Evolutionary conservation across 352 stramenopile species (phyloP).

Genomic region (Phytophthora ohioensis): DNA sequence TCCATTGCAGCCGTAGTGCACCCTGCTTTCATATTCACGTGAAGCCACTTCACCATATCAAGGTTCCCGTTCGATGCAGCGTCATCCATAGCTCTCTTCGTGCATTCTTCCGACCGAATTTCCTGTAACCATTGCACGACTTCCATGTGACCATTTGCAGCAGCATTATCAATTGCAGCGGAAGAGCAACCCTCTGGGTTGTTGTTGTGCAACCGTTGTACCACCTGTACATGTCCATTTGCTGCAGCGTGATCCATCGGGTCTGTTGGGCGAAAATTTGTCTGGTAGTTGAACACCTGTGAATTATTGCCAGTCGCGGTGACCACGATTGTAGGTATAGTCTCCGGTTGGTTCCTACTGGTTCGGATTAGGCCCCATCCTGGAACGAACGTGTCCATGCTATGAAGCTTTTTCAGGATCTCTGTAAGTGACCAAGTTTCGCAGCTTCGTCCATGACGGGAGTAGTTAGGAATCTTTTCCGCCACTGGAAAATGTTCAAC

Average conservation of each 20-base stretch:
- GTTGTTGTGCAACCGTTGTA: not conserved
- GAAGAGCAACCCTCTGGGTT: not conserved
- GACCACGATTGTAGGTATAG: not conserved
- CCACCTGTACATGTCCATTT: no score
- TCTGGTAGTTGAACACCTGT: no score
- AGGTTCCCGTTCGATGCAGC: constrained; percentile 7
- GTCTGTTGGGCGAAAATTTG: no score
- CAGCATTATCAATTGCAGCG: constrained; percentile 3
- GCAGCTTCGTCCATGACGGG: not conserved
- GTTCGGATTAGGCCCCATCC: no score
- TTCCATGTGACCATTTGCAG: constrained; percentile 5
- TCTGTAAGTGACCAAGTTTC: not conserved
- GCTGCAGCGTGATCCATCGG: no score
- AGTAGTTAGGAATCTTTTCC: not conserved
- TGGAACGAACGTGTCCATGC: not conserved
- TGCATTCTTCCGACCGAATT: constrained; percentile 6
- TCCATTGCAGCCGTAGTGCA: constrained; percentile 12
- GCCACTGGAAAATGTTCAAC: not conserved
- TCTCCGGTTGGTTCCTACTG: no score
- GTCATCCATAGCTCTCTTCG: constrained; percentile 1
- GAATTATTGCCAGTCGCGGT: no score
- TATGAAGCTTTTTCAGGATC: not conserved
- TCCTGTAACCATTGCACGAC: constrained; percentile 2
- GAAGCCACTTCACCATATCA: constrained; percentile 10
- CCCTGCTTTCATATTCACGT: not conserved